Evolutionary conservation across 108 stramenopile species (phyloP), one percentile per base, ranked within the genome.

Genomic region (Phaeodactylum tricornutum): DNA sequence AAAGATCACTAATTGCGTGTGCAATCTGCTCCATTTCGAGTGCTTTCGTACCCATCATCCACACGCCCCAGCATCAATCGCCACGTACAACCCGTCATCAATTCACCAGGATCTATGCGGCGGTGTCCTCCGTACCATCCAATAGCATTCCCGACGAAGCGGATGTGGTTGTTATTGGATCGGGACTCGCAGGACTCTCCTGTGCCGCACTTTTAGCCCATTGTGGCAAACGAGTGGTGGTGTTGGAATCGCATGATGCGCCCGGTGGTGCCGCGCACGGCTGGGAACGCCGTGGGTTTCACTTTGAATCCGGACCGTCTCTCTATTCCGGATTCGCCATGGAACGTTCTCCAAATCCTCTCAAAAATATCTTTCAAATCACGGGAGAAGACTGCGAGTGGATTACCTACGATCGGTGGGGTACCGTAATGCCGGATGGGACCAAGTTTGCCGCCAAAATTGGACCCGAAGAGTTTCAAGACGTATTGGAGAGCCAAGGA

Each of bases 291-390:
- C 61, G 64, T 46, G 66, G 69, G 4, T 94, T 90, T 65, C 89
- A 89, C 56, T 96, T 96, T 59, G 95, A 96, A 50, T 82, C 90
- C 0, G 95, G 95, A 5, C 95, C 95, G 1, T 86, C 83, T 16
- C 73, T 96, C n/a, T 96, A 94, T 58, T 69, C 69, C 49, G 94
- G 92, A 20, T 65, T 87, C 12, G 71, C 69, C 35, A 63, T 57
- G 24, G 81, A 80, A n/a, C 37, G 46, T 30, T 84, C 83, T 2
- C 90, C 90, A 14, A 96, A 96, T 57, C 94, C 94, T 12, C 47
- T 96, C 50, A 92, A 93, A 67, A 84, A 93, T 52, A 75, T 96
- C 26, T 90, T 88, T 57, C 90, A 96, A 62, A 93, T 93, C 48
- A 88, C 93, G 34, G 88, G 79, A 29, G 83, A 83, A 46, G 82